Percentiles rank a stretch among this genome's conserved stretches.
Evolutionary conservation across 1,284 basidiomycete genomes (phyloP).

Genomic region (Butyriboletus appendiculatus): DNA sequence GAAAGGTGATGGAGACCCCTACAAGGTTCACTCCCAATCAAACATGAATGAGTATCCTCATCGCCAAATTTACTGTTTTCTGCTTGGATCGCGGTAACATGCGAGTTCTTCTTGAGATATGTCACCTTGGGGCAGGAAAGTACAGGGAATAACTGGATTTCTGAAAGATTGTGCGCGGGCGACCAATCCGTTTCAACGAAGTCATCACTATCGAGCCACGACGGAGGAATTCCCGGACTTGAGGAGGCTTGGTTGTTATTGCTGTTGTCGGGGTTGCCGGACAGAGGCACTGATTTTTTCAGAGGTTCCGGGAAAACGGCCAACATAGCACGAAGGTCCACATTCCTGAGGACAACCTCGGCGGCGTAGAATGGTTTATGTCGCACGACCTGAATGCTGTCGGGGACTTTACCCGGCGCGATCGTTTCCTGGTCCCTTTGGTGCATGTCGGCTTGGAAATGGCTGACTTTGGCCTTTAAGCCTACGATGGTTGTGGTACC

Average conservation of each 20-base stretch:
- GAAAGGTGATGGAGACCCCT: slow-evolving; percentile 30
- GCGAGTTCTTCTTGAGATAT: slow-evolving; percentile 73
- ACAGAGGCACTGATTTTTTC: slow-evolving; percentile 56
- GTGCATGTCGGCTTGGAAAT: slow-evolving; percentile 90
- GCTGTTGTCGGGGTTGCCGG: slow-evolving; percentile 25
- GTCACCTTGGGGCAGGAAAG: slow-evolving; percentile 83
- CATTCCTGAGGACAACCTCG: slow-evolving; percentile 78
- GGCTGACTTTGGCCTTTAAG: slow-evolving; percentile 79
- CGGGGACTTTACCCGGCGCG: slow-evolving; percentile 48
- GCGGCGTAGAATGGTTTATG: slow-evolving; percentile 95
- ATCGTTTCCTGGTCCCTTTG: slow-evolving; percentile 86
- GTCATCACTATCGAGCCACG: slow-evolving; percentile 84
- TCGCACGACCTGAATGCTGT: slow-evolving; percentile 55
- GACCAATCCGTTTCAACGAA: slow-evolving; percentile 81
- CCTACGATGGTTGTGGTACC: slow-evolving; percentile 84
- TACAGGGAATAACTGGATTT: slow-evolving; percentile 70
- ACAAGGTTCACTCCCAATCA: slow-evolving; percentile 78
- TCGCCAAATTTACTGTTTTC: slow-evolving; percentile 82
- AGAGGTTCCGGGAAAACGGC: slow-evolving; percentile 77
- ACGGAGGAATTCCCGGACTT: slow-evolving; percentile 40
- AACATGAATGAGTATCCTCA: slow-evolving; percentile 86
- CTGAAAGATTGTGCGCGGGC: slow-evolving; percentile 52
- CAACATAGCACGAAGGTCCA: slow-evolving; percentile 80
- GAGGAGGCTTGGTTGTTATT: slow-evolving; percentile 28
- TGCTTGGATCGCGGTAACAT: slow-evolving; percentile 39